Percentiles rank a stretch among this genome's conserved stretches.
Evolutionary conservation across 2,329 filamentous ascomycete species (phyloP).

Genomic region (Sodiomyces alkalinus): DNA sequence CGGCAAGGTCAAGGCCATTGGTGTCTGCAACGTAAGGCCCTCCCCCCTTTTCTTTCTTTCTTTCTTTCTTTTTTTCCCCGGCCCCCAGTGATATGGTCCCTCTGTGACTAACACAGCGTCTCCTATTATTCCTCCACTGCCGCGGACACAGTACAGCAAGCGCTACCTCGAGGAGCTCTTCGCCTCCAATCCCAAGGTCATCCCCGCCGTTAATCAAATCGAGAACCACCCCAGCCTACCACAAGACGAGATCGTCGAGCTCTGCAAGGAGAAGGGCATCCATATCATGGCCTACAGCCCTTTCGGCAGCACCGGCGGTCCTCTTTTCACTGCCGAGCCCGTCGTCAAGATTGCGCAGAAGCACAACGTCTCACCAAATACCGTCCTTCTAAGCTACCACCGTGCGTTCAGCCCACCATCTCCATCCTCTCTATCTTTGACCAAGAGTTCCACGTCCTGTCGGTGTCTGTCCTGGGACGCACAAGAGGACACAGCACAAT

Average conservation of each 20-base stretch:
- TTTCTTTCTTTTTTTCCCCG: no score
- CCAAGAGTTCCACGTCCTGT: no score
- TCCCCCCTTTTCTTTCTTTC: not conserved
- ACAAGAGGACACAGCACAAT: no score
- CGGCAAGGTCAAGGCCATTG: conserved; percentile 39
- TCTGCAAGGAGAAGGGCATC: conserved; percentile 53
- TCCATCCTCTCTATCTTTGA: not conserved
- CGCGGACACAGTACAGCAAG: conserved; percentile 31
- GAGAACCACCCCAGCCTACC: conserved; percentile 59
- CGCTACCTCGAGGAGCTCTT: conserved; percentile 41
- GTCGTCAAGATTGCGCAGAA: conserved; percentile 50
- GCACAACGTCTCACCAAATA: conserved; percentile 42
- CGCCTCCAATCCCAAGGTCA: conserved; percentile 30
- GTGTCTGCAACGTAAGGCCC: conserved; percentile 36
- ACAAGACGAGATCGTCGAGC: conserved; percentile 56
- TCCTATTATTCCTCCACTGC: not conserved
- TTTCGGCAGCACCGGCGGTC: conserved; percentile 48
- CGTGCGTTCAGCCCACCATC: conserved; percentile 27
- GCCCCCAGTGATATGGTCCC: no score
- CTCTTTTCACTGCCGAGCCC: conserved; percentile 47
- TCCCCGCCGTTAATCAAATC: conserved; percentile 56
- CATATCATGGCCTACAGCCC: conserved; percentile 59
- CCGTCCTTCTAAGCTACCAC: conserved; percentile 57
- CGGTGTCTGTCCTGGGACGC: not conserved
- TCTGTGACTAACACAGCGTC: not conserved